phyloP scores from a whole-genome alignment of 116 monocot genomes.

The Dioscorea cayenensis region DNA sequence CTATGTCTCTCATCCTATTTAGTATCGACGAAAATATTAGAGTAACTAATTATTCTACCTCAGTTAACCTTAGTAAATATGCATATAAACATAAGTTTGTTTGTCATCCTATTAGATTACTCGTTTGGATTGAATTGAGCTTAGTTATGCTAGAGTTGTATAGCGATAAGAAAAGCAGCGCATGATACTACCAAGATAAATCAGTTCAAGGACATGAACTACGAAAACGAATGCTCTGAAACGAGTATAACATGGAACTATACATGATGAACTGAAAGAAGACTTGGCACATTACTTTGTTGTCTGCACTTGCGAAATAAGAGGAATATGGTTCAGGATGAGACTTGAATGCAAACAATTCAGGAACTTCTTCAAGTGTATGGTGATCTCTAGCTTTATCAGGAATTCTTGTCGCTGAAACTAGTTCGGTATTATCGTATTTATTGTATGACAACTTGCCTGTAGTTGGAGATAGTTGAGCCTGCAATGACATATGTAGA shows the following conservation, averaged over 20 bases:
- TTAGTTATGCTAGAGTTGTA: too few species aligned
- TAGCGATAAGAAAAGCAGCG: background rate
- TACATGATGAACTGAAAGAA: too few species aligned
- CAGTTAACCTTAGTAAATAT: too few species aligned
- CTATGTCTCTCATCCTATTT: too few species aligned
- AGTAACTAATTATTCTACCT: too few species aligned
- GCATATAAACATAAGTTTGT: too few species aligned
- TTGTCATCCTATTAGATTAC: too few species aligned
- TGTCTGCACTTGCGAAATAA: conserved; percentile 26
- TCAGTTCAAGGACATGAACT: background rate
- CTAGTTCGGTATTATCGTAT: background rate
- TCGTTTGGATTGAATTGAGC: too few species aligned
- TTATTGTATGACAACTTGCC: conserved; percentile 39
- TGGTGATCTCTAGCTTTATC: conserved; percentile 22
- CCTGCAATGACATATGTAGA: conserved; percentile 21
- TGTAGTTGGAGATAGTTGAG: conserved; percentile 62
- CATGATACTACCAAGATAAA: background rate
- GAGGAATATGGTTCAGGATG: conserved; percentile 17
- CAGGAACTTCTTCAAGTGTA: conserved; percentile 20
- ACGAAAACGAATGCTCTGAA: background rate
- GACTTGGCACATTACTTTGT: conserved; percentile 30
- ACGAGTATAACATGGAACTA: background rate
- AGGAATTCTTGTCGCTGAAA: conserved; percentile 1
- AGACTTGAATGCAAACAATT: conserved; percentile 55
- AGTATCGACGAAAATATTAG: too few species aligned